Evolutionary conservation across 2,329 filamentous ascomycete species (phyloP), one percentile per base, ranked within the genome.

Genomic region (Fusarium dimerum): DNA sequence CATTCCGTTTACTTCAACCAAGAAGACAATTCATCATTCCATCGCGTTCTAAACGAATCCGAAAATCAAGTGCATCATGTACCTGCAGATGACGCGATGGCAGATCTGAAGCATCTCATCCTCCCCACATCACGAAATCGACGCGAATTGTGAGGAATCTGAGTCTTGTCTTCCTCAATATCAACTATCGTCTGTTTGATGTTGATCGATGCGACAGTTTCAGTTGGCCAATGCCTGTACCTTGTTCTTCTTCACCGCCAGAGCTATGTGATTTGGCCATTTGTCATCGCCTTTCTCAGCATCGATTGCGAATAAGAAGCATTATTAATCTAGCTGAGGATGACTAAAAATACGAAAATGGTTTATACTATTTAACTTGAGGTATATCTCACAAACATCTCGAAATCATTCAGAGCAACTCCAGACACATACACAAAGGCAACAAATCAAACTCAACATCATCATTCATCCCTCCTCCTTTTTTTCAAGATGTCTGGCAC

Each of bases 401-500:
- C 20, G 16, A 4, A 17, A 32, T 40, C 18, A 18, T n/a, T 18
- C 36, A 50, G 13, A 15, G 10, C 7, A 34, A 16, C 13, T 34
- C 20, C 18, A 17, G 16, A 18, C 12, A 12, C n/a, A 39, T 26
- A 40, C 43, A 43, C 47, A 20, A 42, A 34, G 16, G 8, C 17
- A 13, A 36, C 36, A 45, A 36, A 30, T 39, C 13, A 17, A 18
- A 15, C 26, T 16, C 9, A 50, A 47, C 5, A 26, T 12, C n/a
- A 39, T 12, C 15, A 18, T 30, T 13, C 2, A 26, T 7, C 20
- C 7, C 20, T 26, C 20, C 20, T 36, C 20, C 7, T 5, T 38
- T 16, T 12, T 18, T 40, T 32, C 49, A 52, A 38, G 16, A 60
- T 60, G 55, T 16, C 55, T 16, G 38, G 52, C 11, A 51, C 54